phyloP scores from a whole-genome alignment of 345 rosid genomes.

The Eucalyptus polybractea region DNA sequence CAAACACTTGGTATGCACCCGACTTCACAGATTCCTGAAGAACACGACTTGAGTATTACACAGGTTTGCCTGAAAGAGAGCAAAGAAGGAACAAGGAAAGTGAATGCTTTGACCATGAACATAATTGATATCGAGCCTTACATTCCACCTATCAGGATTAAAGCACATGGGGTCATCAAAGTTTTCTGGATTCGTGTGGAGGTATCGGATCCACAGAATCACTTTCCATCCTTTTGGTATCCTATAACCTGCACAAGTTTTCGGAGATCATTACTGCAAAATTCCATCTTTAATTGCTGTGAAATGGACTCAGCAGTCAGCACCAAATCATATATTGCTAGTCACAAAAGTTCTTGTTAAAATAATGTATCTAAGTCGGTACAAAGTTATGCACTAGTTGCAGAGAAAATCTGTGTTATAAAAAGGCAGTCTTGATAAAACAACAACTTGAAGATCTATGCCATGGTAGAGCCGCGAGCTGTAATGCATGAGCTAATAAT shows the following conservation, averaged over 20 bases:
- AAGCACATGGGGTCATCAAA: slow-evolving; percentile 22
- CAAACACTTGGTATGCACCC: slow-evolving; percentile 14
- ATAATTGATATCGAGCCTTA: not conserved
- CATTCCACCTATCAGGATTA: slow-evolving; percentile 34
- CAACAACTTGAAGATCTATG: not conserved
- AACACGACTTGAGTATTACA: not conserved
- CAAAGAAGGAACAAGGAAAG: not conserved
- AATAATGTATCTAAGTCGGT: slow-evolving; percentile 2
- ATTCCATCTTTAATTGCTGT: not conserved
- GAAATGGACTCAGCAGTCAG: not conserved
- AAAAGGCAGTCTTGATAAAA: not conserved
- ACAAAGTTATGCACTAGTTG: not conserved
- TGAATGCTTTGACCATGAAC: not conserved
- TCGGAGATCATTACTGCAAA: not conserved
- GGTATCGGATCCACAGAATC: slow-evolving; percentile 16
- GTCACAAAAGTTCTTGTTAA: not conserved
- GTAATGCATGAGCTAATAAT: not conserved
- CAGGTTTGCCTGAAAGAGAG: not conserved
- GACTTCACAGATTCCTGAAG: slow-evolving; percentile 14
- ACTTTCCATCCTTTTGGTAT: slow-evolving; percentile 35
- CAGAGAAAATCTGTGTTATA: not conserved
- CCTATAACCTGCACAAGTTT: slow-evolving; percentile 6
- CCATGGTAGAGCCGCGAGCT: not conserved
- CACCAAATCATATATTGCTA: not conserved
- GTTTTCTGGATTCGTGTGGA: not conserved